These are phyloP conservation scores for Puccinia polysora DNA, from an alignment of 1,284 basidiomycete genomes.

Conservation along the genomic window DNA sequence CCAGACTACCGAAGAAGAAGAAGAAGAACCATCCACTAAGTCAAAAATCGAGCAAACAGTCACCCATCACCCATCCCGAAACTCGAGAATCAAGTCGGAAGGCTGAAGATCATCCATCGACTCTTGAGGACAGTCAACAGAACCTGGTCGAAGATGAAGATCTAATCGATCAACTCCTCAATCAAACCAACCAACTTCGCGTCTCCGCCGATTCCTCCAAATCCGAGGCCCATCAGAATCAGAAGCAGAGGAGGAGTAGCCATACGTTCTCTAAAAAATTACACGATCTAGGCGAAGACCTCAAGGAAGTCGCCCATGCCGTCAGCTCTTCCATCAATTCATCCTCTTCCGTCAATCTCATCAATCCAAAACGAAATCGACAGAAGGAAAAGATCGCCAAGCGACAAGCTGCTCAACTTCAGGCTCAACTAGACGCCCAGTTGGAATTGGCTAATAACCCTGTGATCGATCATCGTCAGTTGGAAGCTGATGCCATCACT, in stretches of 20 bases:
- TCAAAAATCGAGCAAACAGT: not conserved
- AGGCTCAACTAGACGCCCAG: constrained; percentile 2
- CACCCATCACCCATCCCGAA: not conserved
- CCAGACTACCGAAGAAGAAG: constrained; percentile 14
- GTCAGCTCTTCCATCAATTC: constrained; percentile 8
- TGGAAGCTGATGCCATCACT: constrained; percentile 1
- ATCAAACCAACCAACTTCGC: constrained; percentile 7
- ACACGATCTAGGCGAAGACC: constrained; percentile 1
- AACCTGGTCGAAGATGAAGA: not conserved
- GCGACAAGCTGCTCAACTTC: constrained; percentile 10
- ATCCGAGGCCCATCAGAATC: not conserved
- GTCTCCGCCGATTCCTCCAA: not conserved
- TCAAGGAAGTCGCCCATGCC: constrained; percentile 19
- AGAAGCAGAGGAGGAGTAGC: constrained; percentile 1
- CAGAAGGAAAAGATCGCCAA: constrained; percentile 17
- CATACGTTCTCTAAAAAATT: constrained; percentile 3
- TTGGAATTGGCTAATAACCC: not conserved
- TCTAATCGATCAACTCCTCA: not conserved
- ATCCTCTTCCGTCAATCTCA: constrained; percentile 1
- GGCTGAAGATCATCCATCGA: too few relatives aligned
- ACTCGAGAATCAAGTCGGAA: not conserved
- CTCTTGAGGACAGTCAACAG: too few relatives aligned
- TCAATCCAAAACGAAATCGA: not conserved
- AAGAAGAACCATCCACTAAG: not conserved
- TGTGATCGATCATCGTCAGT: constrained; percentile 6